Percentiles rank a stretch among this genome's conserved stretches.
Conservation (phyloP, 352 stramenopile species). For the Phytophthora colocasiae region DNA sequence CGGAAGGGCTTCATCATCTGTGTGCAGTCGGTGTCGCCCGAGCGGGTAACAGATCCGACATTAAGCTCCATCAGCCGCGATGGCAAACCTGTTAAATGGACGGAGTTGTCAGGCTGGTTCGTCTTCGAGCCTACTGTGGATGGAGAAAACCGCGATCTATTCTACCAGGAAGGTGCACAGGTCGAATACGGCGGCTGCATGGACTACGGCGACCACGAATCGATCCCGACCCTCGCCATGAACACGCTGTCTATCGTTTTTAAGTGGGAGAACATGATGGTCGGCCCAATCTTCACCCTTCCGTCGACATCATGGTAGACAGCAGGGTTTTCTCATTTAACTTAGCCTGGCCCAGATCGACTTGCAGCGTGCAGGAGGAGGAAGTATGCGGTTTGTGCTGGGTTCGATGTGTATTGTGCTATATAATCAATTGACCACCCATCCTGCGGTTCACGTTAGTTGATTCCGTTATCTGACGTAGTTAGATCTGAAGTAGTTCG, state of each 20-base stretch:
- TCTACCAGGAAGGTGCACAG: constrained; percentile 51
- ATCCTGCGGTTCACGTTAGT: no score
- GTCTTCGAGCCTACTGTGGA: constrained; percentile 56
- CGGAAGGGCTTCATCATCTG: constrained; percentile 72
- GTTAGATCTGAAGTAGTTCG: not conserved
- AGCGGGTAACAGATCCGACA: constrained; percentile 32
- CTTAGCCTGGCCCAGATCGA: constrained; percentile 20
- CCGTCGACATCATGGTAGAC: constrained; percentile 38
- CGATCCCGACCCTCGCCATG: constrained; percentile 62
- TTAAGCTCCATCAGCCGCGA: constrained; percentile 39
- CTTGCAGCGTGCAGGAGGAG: constrained; percentile 2
- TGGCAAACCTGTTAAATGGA: constrained; percentile 65
- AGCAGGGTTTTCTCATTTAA: constrained; percentile 23
- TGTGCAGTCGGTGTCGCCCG: constrained; percentile 58
- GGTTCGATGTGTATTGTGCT: constrained; percentile 32
- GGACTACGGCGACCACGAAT: constrained; percentile 63
- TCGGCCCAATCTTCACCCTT: constrained; percentile 62
- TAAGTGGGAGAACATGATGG: constrained; percentile 73
- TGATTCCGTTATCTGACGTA: no score
- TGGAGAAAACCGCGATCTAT: constrained; percentile 6
- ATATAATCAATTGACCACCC: constrained; percentile 27
- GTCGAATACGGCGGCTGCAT: constrained; percentile 77
- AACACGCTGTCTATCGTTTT: constrained; percentile 70
- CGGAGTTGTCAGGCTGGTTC: constrained; percentile 76
- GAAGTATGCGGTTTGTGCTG: constrained; percentile 13